Evolutionary conservation across 1,139 yeast species (phyloP), one percentile per base, ranked within the genome.

Genomic region (Saccharomyces hybrid): DNA sequence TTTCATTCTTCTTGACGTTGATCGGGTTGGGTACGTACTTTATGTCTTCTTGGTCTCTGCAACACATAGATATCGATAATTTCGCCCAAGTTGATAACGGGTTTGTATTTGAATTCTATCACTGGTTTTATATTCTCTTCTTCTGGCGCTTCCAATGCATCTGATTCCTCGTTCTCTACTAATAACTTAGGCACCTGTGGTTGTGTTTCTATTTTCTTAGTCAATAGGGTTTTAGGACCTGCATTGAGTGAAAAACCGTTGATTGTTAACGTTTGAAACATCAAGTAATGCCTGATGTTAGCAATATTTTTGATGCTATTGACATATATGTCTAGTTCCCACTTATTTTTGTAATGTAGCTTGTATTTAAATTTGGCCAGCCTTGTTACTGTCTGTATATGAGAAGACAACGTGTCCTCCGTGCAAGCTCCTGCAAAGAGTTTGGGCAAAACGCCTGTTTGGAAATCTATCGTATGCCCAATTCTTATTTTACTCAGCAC

Each of bases 291-390:
- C 47, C 71, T 56, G 26, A 68, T 60, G 14, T 60, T 57, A 6
- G 58, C 52, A 16, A 69, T 56, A 32, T 58, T 62, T 41, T 60
- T 59, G 7, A 62, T 58, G 51, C 60, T 64, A 23, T 58, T 62
- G 23, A 69, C 57, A 49, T 62, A 62, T 7, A 69, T 64, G 46
- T 68, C 68, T 6, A 66, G 53, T 46, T 63, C 68, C 72, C 72
- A 69, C 42, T 66, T 61, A 2, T 59, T 54, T 34, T 62, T 59
- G 54, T 60, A 69, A 51, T 57, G 61, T 25, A 68, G 49, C 46
- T 60, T 64, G 52, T 63, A 66, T 46, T 60, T 63, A 38, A 58
- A 56, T 48, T 64, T 66, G 2, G 62, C 60, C 9, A 63, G 44
- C 52, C 69, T 60, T 19, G 65, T 63, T 16, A 67, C 56, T 2